A percentile compares a stretch with the other conserved stretches of the same genome.
Conservation (phyloP, 2,329 filamentous ascomycete genomes). For the Fusarium miscanthi region DNA sequence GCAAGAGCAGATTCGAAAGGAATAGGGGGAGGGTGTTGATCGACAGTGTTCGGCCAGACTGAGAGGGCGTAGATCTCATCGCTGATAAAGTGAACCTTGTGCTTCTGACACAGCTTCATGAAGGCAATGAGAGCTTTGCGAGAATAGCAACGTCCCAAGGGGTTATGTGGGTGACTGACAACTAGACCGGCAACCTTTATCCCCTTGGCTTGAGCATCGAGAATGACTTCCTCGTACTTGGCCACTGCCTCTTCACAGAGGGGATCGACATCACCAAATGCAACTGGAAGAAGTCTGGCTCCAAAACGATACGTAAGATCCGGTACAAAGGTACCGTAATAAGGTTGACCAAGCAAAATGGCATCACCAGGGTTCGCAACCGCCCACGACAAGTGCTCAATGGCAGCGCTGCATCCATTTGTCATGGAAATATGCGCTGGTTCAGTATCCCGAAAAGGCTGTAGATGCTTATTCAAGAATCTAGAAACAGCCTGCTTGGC, state of each 20-base stretch:
- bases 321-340: conserved; percentile 60
- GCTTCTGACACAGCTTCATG: conserved; percentile 59
- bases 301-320: conserved; percentile 58
- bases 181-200: conserved; percentile 59
- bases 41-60: conserved; percentile 56
- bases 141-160: conserved; percentile 61
- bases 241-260: conserved; percentile 54
- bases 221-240: conserved; percentile 58
- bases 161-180: conserved; percentile 64
- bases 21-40: conserved; percentile 38
- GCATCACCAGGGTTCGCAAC: conserved; percentile 54
- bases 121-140: conserved; percentile 53
- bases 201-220: conserved; percentile 53
- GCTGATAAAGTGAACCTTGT: conserved; percentile 64
- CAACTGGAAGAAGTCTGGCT: conserved; percentile 55
- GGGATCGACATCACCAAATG: conserved; percentile 58
- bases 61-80: conserved; percentile 64
- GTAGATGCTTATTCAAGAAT: conserved; percentile 52
- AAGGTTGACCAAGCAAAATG: conserved; percentile 56
- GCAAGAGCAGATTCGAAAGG: conserved; percentile 60
- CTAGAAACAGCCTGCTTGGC: conserved; percentile 47
- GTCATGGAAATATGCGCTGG: conserved; percentile 51
- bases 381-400: conserved; percentile 56
- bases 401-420: conserved; percentile 55
- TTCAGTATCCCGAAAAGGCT: conserved; percentile 44